A percentile compares a stretch with the other conserved stretches of the same genome.
These are phyloP conservation scores for Cynanchum wilfordii DNA, from an alignment of 257 asterid species.

Conservation along the genomic window DNA sequence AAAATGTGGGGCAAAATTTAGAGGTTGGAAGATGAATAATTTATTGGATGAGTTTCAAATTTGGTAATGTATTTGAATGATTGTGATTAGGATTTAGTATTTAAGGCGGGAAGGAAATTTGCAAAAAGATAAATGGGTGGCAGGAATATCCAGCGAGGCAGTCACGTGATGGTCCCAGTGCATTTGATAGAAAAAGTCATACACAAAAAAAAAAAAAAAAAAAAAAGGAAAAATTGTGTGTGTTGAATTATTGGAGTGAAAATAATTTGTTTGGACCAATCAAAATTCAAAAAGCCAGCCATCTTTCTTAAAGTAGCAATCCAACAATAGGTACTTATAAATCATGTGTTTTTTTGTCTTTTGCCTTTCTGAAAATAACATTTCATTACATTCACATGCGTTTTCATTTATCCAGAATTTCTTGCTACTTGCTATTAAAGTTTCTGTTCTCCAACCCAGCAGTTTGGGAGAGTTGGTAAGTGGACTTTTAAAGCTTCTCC, in stretches of 20 bases:
- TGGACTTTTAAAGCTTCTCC: too few species aligned
- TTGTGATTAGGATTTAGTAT: background rate
- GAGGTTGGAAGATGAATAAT: background rate
- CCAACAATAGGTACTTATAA: background rate
- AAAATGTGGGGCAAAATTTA: background rate
- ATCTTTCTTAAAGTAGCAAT: background rate
- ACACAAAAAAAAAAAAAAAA: background rate
- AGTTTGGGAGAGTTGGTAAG: too few species aligned
- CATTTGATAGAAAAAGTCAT: background rate
- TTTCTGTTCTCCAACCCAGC: too few species aligned
- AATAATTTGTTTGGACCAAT: background rate
- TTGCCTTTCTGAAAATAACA: background rate
- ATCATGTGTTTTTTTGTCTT: slow-evolving; percentile 1
- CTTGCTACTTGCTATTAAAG: too few species aligned
- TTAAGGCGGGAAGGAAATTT: too few species aligned
- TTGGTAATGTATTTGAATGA: background rate
- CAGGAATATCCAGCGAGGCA: background rate
- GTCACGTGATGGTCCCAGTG: background rate
- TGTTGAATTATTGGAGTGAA: background rate
- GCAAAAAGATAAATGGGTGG: too few species aligned
- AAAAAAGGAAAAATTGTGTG: background rate
- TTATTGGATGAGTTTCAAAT: background rate
- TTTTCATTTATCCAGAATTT: too few species aligned
- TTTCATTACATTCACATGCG: background rate
- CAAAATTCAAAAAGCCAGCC: slow-evolving; percentile 2